These are phyloP conservation scores for Aspergillus quadricinctus DNA, from an alignment of 2,329 filamentous ascomycete species.

Conservation along the genomic window DNA sequence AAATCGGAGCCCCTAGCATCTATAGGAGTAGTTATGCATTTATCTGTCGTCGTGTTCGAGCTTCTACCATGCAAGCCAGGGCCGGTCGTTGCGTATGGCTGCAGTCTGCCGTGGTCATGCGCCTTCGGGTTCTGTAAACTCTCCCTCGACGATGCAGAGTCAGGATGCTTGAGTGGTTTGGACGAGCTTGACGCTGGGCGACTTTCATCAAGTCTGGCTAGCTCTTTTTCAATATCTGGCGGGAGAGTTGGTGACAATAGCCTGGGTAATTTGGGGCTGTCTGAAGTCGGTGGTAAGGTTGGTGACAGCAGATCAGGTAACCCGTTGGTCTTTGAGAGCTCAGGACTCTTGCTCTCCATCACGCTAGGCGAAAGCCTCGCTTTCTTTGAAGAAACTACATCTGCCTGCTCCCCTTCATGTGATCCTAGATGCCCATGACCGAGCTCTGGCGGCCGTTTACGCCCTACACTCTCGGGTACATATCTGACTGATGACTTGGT, in stretches of 20 bases:
- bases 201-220: constrained; percentile 41
- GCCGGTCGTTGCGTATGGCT: constrained; percentile 15
- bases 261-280: constrained; percentile 42
- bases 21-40: constrained; percentile 4
- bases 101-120: constrained; percentile 9
- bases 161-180: constrained; percentile 14
- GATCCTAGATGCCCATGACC: constrained; percentile 14
- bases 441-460: constrained; percentile 26
- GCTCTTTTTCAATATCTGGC: constrained; percentile 50
- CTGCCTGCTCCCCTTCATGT: constrained; percentile 15
- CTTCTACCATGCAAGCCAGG: constrained; percentile 11
- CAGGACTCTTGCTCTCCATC: constrained; percentile 24
- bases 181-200: constrained; percentile 17
- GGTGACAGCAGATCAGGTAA: constrained; percentile 38
- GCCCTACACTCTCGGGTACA: constrained; percentile 14
- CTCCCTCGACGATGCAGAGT: constrained; percentile 16
- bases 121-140: constrained; percentile 15
- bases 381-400: constrained; percentile 35
- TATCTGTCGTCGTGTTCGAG: constrained; percentile 8
- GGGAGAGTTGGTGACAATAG: constrained; percentile 58
- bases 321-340: constrained; percentile 19
- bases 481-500: constrained; percentile 11
- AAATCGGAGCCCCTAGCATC: constrained; percentile 8
- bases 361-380: constrained; percentile 35
- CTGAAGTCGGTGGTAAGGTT: constrained; percentile 41